phyloP scores from a whole-genome alignment of 192 early-diverging fungal genomes.

The Ramicandelaber brevisporus region DNA sequence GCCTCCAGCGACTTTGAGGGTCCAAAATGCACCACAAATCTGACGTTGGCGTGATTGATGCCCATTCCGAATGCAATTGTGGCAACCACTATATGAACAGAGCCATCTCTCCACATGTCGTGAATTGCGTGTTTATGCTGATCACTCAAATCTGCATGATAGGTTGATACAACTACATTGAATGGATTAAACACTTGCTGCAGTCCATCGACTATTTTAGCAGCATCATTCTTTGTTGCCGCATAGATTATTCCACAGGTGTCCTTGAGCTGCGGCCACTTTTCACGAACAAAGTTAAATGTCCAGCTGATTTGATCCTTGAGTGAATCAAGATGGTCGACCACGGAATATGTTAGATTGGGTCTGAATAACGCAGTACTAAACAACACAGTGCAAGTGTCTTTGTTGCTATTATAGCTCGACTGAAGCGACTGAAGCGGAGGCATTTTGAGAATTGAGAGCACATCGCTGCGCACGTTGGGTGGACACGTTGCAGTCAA shows the following conservation, averaged over 20 bases:
- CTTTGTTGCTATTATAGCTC: constrained; percentile 7
- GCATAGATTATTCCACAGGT: constrained; percentile 44
- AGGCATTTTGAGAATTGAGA: constrained; percentile 19
- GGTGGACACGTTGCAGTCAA: constrained; percentile 50
- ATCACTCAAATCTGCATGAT: constrained; percentile 36
- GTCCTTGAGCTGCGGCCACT: constrained; percentile 15
- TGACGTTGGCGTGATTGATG: constrained; percentile 19
- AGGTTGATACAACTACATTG: constrained; percentile 19
- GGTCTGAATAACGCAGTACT: constrained; percentile 29
- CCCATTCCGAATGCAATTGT: constrained; percentile 26
- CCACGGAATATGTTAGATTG: constrained; percentile 33
- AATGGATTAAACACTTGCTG: constrained; percentile 13
- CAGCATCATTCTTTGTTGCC: constrained; percentile 31
- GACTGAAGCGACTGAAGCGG: no score
- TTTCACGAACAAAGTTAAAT: constrained; percentile 22
- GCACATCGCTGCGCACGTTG: constrained; percentile 20
- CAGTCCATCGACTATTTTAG: constrained; percentile 21
- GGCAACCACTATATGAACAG: constrained; percentile 15
- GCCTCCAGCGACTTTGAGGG: constrained; percentile 20
- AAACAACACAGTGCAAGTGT: constrained; percentile 22
- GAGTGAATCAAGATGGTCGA: constrained; percentile 14
- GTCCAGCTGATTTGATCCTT: constrained; percentile 18
- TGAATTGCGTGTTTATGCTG: constrained; percentile 12
- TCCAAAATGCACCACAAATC: constrained; percentile 19
- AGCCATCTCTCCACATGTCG: constrained; percentile 10